Percentiles rank a stretch among this genome's conserved stretches.
Conservation (phyloP, 495 filamentous ascomycete genomes). For the Rhypophila decipiens region DNA sequence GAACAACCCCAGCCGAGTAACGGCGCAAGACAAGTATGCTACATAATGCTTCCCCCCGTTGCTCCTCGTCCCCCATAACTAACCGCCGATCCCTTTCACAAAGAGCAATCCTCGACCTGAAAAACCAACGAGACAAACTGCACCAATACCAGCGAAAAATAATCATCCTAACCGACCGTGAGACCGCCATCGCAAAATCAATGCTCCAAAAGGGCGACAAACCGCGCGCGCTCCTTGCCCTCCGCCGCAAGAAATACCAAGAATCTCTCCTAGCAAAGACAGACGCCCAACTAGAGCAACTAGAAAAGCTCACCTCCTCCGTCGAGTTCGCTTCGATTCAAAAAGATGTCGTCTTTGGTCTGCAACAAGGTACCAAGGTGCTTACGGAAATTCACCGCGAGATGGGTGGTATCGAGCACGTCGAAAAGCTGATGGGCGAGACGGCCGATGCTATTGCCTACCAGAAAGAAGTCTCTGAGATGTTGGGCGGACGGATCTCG, state of each 20-base stretch:
- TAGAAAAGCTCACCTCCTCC: conserved; percentile 74
- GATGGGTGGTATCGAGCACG: conserved; percentile 90
- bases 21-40: conserved; percentile 40
- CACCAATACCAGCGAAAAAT: conserved; percentile 91
- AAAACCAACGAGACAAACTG: conserved; percentile 93
- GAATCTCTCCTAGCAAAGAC: conserved; percentile 85
- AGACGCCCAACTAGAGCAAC: conserved; percentile 79
- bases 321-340: conserved; percentile 94
- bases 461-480: conserved; percentile 85
- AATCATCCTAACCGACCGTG: conserved; percentile 70
- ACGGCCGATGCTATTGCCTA: conserved; percentile 82
- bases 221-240: conserved; percentile 73
- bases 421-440: conserved; percentile 91
- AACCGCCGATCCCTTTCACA: neutral
- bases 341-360: conserved; percentile 86
- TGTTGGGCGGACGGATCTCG: conserved; percentile 78
- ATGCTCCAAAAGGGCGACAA: conserved; percentile 72
- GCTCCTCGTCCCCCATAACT: neutral
- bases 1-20: conserved; percentile 37
- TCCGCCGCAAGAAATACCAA: conserved; percentile 96
- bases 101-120: conserved; percentile 88
- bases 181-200: conserved; percentile 75
- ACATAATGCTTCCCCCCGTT: neutral
- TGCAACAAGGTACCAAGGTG: conserved; percentile 87
- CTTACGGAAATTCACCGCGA: conserved; percentile 86